Conservation (phyloP, 352 stramenopile genomes). For the Phytophthora fragariae region DNA sequence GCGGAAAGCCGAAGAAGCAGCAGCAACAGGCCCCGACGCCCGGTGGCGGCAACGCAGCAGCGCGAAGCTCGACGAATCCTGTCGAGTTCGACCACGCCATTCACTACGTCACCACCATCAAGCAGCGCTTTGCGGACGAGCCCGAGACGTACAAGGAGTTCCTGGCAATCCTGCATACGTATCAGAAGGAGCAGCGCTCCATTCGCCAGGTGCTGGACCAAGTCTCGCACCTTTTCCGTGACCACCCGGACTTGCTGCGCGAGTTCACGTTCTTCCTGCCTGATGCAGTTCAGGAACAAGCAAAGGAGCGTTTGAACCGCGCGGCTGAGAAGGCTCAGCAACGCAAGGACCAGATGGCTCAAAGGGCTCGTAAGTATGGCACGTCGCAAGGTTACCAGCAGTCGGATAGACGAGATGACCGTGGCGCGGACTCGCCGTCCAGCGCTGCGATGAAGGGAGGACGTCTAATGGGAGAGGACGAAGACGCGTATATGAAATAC, state of each 20-base stretch:
- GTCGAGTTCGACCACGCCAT: slow-evolving; percentile 99
- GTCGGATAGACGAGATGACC: slow-evolving; percentile 55
- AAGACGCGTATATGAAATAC: slow-evolving; percentile 48
- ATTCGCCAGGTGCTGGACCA: slow-evolving; percentile 98
- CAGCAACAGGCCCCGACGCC: slow-evolving; percentile 39
- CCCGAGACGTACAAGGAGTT: slow-evolving; percentile 99
- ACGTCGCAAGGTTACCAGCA: slow-evolving; percentile 43
- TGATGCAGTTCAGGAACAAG: slow-evolving; percentile 98
- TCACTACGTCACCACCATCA: slow-evolving; percentile 99
- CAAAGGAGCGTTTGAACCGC: slow-evolving; percentile 95
- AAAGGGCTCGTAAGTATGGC: slow-evolving; percentile 58
- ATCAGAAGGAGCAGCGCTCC: slow-evolving; percentile 99
- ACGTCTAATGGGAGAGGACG: slow-evolving; percentile 50
- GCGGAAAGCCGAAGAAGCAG: slow-evolving; percentile 71
- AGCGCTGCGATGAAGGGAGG: slow-evolving; percentile 62
- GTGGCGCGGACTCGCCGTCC: slow-evolving; percentile 62
- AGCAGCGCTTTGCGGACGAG: slow-evolving; percentile 97
- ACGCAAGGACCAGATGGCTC: slow-evolving; percentile 76
- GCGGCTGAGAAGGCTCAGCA: slow-evolving; percentile 95
- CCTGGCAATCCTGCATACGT: slow-evolving; percentile 99
- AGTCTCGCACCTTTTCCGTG: slow-evolving; percentile 98
- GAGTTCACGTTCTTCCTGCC: slow-evolving; percentile 99
- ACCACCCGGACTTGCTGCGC: slow-evolving; percentile 98
- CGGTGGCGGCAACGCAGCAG: slow-evolving; percentile 35
- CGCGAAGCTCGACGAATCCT: slow-evolving; percentile 77